A percentile compares a stretch with the other conserved stretches of the same genome.
Evolutionary conservation across 495 filamentous ascomycete species (phyloP).

Genomic region (Podospora pseudocomata): DNA sequence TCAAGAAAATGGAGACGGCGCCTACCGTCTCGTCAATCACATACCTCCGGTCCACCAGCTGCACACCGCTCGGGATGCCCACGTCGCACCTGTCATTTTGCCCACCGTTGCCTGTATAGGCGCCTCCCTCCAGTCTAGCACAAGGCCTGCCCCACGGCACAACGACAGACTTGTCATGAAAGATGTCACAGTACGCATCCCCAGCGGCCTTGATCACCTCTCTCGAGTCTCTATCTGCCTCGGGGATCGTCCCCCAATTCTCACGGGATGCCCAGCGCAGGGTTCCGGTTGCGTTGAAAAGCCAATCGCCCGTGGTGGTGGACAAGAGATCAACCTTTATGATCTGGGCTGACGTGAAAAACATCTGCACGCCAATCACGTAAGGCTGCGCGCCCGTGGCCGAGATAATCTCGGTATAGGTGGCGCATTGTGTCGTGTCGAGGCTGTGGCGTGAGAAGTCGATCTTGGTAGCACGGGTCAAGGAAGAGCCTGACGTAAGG

Average conservation of each 20-base stretch:
- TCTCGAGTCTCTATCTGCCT: slow-evolving; percentile 38
- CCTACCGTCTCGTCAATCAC: slow-evolving; percentile 52
- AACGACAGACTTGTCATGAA: slow-evolving; percentile 39
- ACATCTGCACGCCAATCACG: slow-evolving; percentile 49
- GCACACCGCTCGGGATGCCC: slow-evolving; percentile 38
- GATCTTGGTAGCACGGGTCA: slow-evolving; percentile 42
- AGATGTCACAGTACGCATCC: slow-evolving; percentile 50
- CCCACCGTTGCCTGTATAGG: slow-evolving; percentile 39
- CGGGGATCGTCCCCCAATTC: slow-evolving; percentile 46
- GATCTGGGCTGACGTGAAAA: slow-evolving; percentile 31
- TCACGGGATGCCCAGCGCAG: slow-evolving; percentile 41
- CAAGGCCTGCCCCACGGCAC: slow-evolving; percentile 52
- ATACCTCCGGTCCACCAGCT: slow-evolving; percentile 42
- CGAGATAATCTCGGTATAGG: slow-evolving; percentile 50
- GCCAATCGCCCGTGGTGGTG: slow-evolving; percentile 44
- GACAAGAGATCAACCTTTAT: slow-evolving; percentile 43
- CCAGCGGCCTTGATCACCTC: slow-evolving; percentile 46
- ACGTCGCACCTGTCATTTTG: slow-evolving; percentile 38
- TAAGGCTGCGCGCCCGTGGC: slow-evolving; percentile 43
- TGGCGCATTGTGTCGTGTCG: slow-evolving; percentile 50
- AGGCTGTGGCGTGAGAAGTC: slow-evolving; percentile 46
- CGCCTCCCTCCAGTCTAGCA: slow-evolving; percentile 46
- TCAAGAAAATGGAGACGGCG: slow-evolving; percentile 44
- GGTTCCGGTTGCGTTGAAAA: slow-evolving; percentile 51
- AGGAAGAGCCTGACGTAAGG: slow-evolving; percentile 34